These are phyloP conservation scores for Orobanche coerulescens DNA, from an alignment of 257 asterid genomes.

Conservation along the genomic window DNA sequence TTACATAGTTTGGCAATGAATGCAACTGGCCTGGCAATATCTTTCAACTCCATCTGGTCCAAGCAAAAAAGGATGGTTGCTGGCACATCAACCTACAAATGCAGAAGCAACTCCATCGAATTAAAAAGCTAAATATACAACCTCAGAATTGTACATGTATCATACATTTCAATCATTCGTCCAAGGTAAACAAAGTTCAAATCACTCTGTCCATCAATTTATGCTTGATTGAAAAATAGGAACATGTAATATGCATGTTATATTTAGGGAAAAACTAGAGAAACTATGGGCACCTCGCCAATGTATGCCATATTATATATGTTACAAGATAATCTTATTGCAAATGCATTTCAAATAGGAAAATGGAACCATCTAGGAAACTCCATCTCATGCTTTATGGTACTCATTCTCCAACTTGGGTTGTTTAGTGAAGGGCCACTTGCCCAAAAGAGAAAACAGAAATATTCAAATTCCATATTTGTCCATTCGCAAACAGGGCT, in stretches of 20 bases:
- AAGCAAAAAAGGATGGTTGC: slow-evolving; percentile 59
- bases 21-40: slow-evolving; percentile 76
- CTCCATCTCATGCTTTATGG: slow-evolving; percentile 9
- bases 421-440: slow-evolving; percentile 10
- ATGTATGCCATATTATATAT: not conserved
- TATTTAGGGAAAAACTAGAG: not conserved
- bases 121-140: slow-evolving; percentile 6
- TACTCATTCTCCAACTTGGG: slow-evolving; percentile 10
- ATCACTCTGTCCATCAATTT: not conserved
- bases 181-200: slow-evolving; percentile 2
- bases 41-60: slow-evolving; percentile 73
- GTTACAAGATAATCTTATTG: slow-evolving; percentile 10
- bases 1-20: slow-evolving; percentile 76
- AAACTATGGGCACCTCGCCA: not conserved
- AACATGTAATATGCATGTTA: slow-evolving; percentile 9
- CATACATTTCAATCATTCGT: not conserved
- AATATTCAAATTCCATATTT: not conserved
- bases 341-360: not conserved
- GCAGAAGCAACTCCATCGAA: slow-evolving; percentile 18
- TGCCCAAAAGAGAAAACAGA: not conserved
- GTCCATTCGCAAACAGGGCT: not conserved
- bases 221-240: not conserved
- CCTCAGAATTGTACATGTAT: slow-evolving; percentile 9
- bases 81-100: slow-evolving; percentile 63
- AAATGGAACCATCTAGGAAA: slow-evolving; percentile 1